Conservation (phyloP, 768 basidiomycete species). For the Asterophora parasitica region DNA sequence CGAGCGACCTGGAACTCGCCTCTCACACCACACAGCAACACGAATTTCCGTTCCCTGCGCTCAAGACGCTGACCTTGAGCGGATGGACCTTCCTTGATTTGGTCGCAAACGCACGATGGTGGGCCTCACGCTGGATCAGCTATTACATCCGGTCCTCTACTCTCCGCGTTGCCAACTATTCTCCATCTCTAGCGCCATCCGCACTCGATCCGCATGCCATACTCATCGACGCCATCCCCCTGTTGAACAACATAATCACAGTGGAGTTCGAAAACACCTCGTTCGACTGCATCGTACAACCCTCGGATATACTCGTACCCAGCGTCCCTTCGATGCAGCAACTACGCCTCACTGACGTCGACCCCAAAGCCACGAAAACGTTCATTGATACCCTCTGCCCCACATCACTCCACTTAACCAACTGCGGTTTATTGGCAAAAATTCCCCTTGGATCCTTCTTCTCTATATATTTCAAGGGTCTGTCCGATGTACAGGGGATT, state of each 20-base stretch:
- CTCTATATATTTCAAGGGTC: neutral
- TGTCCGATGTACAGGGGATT: neutral
- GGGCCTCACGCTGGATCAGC: neutral
- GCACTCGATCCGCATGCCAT: neutral
- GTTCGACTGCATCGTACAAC: no score
- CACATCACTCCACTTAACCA: neutral
- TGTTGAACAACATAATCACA: no score
- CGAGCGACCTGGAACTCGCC: no score
- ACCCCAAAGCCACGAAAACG: neutral
- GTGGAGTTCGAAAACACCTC: no score
- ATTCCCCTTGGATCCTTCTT: neutral
- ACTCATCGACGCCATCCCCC: no score
- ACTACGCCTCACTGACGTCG: neutral
- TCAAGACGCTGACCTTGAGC: neutral
- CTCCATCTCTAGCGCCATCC: neutral
- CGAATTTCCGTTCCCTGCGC: neutral
- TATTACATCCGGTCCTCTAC: neutral
- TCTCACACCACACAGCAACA: no score
- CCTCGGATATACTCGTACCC: no score
- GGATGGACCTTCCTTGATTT: constrained; percentile 1
- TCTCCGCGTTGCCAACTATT: neutral
- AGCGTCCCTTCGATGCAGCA: no score
- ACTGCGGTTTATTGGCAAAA: neutral
- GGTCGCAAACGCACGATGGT: neutral
- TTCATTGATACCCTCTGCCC: neutral